Evolutionary conservation across 495 filamentous ascomycete species (phyloP).

Genomic region (Neurospora terricola): DNA sequence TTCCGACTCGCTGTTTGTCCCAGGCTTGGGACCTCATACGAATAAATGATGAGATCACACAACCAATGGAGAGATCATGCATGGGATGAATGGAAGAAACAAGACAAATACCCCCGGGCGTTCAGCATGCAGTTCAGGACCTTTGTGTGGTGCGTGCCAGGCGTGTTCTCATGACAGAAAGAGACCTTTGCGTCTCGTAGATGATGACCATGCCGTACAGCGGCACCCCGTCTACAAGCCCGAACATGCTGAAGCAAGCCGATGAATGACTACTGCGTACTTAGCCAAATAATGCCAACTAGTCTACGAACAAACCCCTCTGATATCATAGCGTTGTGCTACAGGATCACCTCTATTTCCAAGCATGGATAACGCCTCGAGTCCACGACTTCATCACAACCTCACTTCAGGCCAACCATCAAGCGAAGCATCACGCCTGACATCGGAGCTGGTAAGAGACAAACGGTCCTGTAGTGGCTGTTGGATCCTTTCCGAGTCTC

Average conservation of each 20-base stretch:
- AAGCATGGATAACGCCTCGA: background rate
- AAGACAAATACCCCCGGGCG: slow-evolving; percentile 20
- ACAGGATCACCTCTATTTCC: background rate
- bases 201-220: background rate
- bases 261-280: background rate
- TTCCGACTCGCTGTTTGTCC: slow-evolving; percentile 27
- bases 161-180: background rate
- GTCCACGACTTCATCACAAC: background rate
- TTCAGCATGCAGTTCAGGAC: background rate
- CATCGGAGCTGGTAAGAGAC: background rate
- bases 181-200: background rate
- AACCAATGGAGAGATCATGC: slow-evolving; percentile 30
- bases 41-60: slow-evolving; percentile 29
- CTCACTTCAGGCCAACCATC: background rate
- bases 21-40: slow-evolving; percentile 27
- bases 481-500: background rate
- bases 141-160: background rate
- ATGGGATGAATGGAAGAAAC: slow-evolving; percentile 22
- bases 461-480: background rate
- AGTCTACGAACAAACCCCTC: background rate
- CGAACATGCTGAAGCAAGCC: background rate
- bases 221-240: background rate
- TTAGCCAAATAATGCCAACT: background rate
- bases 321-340: background rate
- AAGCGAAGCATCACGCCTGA: background rate